These are phyloP conservation scores for Globisporangium okanoganense DNA, from an alignment of 352 stramenopile species.

Conservation along the genomic window DNA sequence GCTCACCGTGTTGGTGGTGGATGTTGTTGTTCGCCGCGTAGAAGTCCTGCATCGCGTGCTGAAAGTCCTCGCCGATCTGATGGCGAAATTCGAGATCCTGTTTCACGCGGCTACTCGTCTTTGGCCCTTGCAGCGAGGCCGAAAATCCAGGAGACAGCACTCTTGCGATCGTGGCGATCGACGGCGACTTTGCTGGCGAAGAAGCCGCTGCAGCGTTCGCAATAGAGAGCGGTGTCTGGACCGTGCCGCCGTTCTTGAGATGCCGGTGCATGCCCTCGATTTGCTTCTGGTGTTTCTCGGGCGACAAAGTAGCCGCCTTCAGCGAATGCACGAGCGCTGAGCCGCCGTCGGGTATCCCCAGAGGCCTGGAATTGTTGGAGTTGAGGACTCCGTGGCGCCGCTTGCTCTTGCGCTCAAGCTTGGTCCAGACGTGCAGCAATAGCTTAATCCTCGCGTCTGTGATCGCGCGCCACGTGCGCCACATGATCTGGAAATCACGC, in stretches of 20 bases:
- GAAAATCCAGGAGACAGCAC: slow-evolving; percentile 3
- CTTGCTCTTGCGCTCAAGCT: slow-evolving; percentile 55
- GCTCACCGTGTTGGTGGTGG: neutral
- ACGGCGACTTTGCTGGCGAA: neutral
- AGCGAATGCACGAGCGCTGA: slow-evolving; percentile 14
- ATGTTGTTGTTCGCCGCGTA: slow-evolving; percentile 23
- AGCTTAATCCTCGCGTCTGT: slow-evolving; percentile 72
- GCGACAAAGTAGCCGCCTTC: slow-evolving; percentile 2
- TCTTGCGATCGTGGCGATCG: slow-evolving; percentile 5
- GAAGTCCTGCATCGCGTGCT: slow-evolving; percentile 59
- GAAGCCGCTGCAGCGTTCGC: neutral
- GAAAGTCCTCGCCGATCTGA: slow-evolving; percentile 50
- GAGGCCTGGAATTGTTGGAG: slow-evolving; percentile 3
- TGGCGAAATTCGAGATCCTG: slow-evolving; percentile 31
- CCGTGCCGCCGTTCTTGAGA: slow-evolving; percentile 51
- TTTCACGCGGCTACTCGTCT: slow-evolving; percentile 13
- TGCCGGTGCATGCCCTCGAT: slow-evolving; percentile 51
- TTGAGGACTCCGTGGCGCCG: slow-evolving; percentile 34
- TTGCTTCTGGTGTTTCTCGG: slow-evolving; percentile 30
- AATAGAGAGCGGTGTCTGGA: slow-evolving; percentile 33
- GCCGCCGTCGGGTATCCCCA: neutral
- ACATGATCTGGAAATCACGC: slow-evolving; percentile 71
- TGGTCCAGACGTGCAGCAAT: slow-evolving; percentile 60
- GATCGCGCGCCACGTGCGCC: slow-evolving; percentile 62
- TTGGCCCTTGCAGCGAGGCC: neutral